phyloP scores from a whole-genome alignment of 495 filamentous ascomycete genomes.

The Geopyxis carbonaria region DNA sequence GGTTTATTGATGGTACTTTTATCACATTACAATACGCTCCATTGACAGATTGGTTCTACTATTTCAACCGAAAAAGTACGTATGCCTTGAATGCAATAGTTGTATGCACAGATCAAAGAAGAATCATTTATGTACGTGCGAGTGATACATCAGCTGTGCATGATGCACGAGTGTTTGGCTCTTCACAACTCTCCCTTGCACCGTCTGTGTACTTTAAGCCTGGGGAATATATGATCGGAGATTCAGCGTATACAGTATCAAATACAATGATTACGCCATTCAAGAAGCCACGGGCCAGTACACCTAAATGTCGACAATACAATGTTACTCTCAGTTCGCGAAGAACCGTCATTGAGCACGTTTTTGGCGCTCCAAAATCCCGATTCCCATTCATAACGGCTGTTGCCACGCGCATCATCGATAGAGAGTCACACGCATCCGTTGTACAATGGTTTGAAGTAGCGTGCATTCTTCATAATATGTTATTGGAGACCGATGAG shows the following conservation, averaged over 20 bases:
- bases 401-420: not conserved
- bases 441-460: slow-evolving; percentile 2
- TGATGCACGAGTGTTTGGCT: not conserved
- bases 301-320: no score
- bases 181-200: not conserved
- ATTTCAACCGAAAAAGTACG: not conserved
- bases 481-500: not conserved
- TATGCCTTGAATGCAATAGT: not conserved
- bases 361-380: slow-evolving; percentile 1
- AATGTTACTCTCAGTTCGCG: not conserved
- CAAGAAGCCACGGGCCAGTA: slow-evolving; percentile 3
- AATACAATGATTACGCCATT: slow-evolving; percentile 1
- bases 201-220: not conserved
- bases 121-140: not conserved
- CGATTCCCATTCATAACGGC: not conserved
- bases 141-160: not conserved
- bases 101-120: not conserved
- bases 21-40: not conserved
- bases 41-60: not conserved
- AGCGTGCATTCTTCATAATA: slow-evolving; percentile 1
- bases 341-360: not conserved
- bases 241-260: not conserved
- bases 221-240: not conserved
- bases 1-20: slow-evolving; percentile 4
- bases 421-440: not conserved